phyloP scores from a whole-genome alignment of 2,329 filamentous ascomycete species.

The Beauveria sp. region DNA sequence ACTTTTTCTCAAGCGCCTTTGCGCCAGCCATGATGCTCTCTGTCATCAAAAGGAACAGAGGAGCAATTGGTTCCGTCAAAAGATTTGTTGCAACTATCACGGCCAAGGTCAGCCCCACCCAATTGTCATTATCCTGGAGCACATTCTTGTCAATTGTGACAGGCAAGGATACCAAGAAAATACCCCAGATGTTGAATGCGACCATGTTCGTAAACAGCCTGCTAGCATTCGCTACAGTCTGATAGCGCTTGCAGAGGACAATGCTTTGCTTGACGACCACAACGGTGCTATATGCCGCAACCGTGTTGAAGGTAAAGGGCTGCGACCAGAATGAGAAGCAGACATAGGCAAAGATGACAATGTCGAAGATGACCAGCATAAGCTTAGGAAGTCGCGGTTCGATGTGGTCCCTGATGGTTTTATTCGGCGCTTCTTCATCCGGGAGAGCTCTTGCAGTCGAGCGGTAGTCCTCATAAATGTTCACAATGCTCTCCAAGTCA shows the following conservation, averaged over 20 bases:
- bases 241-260: slow-evolving; percentile 14
- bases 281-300: slow-evolving; percentile 14
- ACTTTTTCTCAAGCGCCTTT: no score
- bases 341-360: slow-evolving; percentile 15
- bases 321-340: slow-evolving; percentile 16
- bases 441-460: background rate
- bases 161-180: slow-evolving; percentile 14
- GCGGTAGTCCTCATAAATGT: slow-evolving; percentile 14
- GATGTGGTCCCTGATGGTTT: background rate
- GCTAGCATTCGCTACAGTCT: slow-evolving; percentile 13
- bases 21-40: background rate
- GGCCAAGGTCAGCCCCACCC: slow-evolving; percentile 14
- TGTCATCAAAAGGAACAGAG: background rate
- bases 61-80: slow-evolving; percentile 14
- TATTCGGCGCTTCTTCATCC: background rate
- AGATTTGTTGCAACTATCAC: slow-evolving; percentile 15
- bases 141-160: slow-evolving; percentile 13
- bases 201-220: slow-evolving; percentile 16
- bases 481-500: slow-evolving; percentile 15
- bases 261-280: slow-evolving; percentile 16
- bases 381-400: slow-evolving; percentile 14
- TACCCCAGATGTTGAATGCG: slow-evolving; percentile 14
- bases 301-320: slow-evolving; percentile 17
- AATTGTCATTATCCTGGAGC: slow-evolving; percentile 10
- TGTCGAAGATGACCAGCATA: slow-evolving; percentile 15